phyloP scores from a whole-genome alignment of 805 yeast species.

The Candida rishiriensis region DNA sequence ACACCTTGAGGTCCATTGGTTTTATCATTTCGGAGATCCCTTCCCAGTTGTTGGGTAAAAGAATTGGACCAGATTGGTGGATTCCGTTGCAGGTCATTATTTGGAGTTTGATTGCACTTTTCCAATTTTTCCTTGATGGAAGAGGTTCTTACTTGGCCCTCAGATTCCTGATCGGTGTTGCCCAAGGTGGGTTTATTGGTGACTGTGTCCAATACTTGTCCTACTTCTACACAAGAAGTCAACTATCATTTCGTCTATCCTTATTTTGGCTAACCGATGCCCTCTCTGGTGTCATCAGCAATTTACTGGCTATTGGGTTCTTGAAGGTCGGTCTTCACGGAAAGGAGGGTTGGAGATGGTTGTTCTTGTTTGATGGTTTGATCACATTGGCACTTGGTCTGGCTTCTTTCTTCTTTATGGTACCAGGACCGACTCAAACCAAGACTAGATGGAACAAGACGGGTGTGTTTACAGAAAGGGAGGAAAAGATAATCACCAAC shows the following conservation, averaged over 20 bases:
- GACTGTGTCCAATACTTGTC: constrained; percentile 32
- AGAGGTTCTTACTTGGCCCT: constrained; percentile 27
- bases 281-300: constrained; percentile 37
- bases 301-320: constrained; percentile 48
- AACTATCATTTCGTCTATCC: constrained; percentile 44
- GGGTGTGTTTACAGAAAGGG: constrained; percentile 39
- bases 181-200: constrained; percentile 35
- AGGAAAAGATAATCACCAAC: constrained; percentile 37
- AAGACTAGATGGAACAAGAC: constrained; percentile 44
- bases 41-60: constrained; percentile 55
- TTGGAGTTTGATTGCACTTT: constrained; percentile 51
- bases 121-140: constrained; percentile 26
- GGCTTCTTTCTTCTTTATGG: constrained; percentile 44
- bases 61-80: constrained; percentile 55
- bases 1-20: constrained; percentile 37
- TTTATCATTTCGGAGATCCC: constrained; percentile 55
- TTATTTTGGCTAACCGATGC: constrained; percentile 41
- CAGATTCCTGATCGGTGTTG: constrained; percentile 29
- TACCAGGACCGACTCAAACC: constrained; percentile 51
- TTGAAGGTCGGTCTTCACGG: constrained; percentile 29
- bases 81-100: constrained; percentile 48
- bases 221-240: constrained; percentile 32
- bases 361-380: constrained; percentile 31
- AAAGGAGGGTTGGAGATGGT: constrained; percentile 35
- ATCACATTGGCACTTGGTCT: constrained; percentile 38